Percentiles rank a stretch among this genome's conserved stretches.
Conservation (phyloP, 202 grass and related monocot species). For the Thinopyrum obtusiflorum region DNA sequence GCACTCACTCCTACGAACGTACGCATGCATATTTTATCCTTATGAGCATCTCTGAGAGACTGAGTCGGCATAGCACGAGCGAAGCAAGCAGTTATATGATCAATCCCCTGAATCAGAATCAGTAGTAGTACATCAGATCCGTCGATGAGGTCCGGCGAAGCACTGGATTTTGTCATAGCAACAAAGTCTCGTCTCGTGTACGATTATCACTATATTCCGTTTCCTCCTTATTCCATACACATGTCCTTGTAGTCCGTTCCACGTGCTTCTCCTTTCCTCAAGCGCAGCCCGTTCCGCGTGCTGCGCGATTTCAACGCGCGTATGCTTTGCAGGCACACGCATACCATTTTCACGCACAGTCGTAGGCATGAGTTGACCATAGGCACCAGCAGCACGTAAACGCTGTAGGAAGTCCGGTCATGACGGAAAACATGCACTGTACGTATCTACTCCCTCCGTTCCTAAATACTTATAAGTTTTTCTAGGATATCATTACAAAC, state of each 20-base stretch:
- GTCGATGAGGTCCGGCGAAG: background rate
- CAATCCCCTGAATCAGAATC: too few relatives aligned
- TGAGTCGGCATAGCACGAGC: too few relatives aligned
- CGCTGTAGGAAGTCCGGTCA: too few relatives aligned
- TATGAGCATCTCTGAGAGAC: too few relatives aligned
- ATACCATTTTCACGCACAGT: background rate
- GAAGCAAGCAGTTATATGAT: too few relatives aligned
- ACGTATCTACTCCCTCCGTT: too few relatives aligned
- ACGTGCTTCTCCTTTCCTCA: background rate
- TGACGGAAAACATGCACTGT: background rate
- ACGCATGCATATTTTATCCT: too few relatives aligned
- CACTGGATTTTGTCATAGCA: too few relatives aligned
- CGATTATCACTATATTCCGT: background rate
- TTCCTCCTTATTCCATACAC: background rate
- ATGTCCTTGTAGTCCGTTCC: background rate
- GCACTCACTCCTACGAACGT: too few relatives aligned
- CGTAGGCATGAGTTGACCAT: background rate
- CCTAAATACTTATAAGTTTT: too few relatives aligned
- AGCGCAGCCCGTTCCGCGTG: background rate
- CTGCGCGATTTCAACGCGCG: background rate
- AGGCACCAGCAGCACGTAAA: background rate
- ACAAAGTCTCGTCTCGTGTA: background rate
- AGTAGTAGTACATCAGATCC: too few relatives aligned
- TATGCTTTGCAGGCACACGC: background rate
- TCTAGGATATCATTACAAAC: too few relatives aligned